Evolutionary conservation across 441 rosid genomes (phyloP).

Genomic region (Adansonia gregorii): DNA sequence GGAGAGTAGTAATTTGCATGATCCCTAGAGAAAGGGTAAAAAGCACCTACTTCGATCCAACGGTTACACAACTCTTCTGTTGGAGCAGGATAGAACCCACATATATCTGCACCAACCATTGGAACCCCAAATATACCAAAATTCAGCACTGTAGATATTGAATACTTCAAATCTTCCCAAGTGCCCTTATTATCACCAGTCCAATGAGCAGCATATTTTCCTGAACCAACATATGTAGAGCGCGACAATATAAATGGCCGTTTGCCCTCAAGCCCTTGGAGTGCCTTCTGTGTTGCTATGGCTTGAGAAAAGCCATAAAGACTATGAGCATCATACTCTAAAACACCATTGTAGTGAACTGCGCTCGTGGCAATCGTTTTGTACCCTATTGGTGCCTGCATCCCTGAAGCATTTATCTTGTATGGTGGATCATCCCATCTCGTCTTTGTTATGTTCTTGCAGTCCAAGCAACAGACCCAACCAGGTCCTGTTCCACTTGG

Average conservation of each 20-base stretch:
- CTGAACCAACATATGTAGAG: slow-evolving; percentile 91
- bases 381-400: slow-evolving; percentile 68
- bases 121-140: slow-evolving; percentile 95
- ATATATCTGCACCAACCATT: slow-evolving; percentile 96
- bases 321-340: slow-evolving; percentile 94
- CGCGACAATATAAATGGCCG: slow-evolving; percentile 88
- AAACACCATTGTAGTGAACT: slow-evolving; percentile 81
- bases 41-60: slow-evolving; percentile 95
- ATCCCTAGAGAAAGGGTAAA: slow-evolving; percentile 94
- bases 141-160: slow-evolving; percentile 86
- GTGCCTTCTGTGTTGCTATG: slow-evolving; percentile 86
- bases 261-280: slow-evolving; percentile 73
- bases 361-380: slow-evolving; percentile 97
- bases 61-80: slow-evolving; percentile 98
- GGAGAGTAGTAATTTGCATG: slow-evolving; percentile 95
- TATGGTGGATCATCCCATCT: slow-evolving; percentile 97
- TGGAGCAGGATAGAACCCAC: slow-evolving; percentile 90
- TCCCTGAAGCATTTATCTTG: slow-evolving; percentile 90
- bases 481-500: slow-evolving; percentile 89
- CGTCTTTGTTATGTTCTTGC: slow-evolving; percentile 85
- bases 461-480: slow-evolving; percentile 95
- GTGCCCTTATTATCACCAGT: slow-evolving; percentile 95
- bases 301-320: slow-evolving; percentile 88
- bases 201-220: slow-evolving; percentile 94
- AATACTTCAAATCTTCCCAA: slow-evolving; percentile 84